Conservation (phyloP, 2,329 filamentous ascomycete species). For the Colletotrichum somersetense region DNA sequence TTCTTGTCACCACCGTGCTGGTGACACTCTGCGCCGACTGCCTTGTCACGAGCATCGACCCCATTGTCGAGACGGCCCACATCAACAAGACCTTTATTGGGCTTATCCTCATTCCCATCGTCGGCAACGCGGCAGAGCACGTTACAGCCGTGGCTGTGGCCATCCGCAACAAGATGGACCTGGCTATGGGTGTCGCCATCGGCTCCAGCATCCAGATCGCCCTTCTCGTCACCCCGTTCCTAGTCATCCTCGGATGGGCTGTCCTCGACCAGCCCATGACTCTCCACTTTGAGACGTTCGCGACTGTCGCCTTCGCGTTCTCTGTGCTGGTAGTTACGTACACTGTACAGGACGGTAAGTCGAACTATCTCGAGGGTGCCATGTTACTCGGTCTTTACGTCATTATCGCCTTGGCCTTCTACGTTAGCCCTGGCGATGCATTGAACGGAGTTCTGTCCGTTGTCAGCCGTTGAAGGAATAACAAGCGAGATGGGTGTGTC, state of each 20-base stretch:
- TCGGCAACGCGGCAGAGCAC: constrained; percentile 84
- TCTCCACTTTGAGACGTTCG: constrained; percentile 83
- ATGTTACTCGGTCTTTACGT: constrained; percentile 71
- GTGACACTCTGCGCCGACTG: constrained; percentile 84
- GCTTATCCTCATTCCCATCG: constrained; percentile 82
- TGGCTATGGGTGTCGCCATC: constrained; percentile 83
- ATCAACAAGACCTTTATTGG: constrained; percentile 87
- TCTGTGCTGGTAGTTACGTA: constrained; percentile 82
- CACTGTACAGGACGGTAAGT: constrained; percentile 84
- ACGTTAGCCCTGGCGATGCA: constrained; percentile 64
- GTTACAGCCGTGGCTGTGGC: constrained; percentile 87
- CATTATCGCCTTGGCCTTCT: constrained; percentile 74
- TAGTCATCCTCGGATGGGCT: constrained; percentile 84
- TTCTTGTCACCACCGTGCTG: constrained; percentile 78
- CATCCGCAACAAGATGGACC: constrained; percentile 80
- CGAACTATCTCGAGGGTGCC: constrained; percentile 85
- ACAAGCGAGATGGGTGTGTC: too few relatives aligned
- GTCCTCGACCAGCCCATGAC: constrained; percentile 80
- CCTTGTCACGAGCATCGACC: constrained; percentile 81
- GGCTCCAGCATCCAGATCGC: constrained; percentile 88
- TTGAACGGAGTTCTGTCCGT: constrained; percentile 44
- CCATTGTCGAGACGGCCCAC: constrained; percentile 74
- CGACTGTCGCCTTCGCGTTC: constrained; percentile 82
- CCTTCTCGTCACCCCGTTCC: constrained; percentile 82
- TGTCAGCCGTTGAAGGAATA: too few relatives aligned